A percentile compares a stretch with the other conserved stretches of the same genome.
These are phyloP conservation scores for Daldinia childiae DNA, from an alignment of 495 filamentous ascomycete species.

Conservation along the genomic window DNA sequence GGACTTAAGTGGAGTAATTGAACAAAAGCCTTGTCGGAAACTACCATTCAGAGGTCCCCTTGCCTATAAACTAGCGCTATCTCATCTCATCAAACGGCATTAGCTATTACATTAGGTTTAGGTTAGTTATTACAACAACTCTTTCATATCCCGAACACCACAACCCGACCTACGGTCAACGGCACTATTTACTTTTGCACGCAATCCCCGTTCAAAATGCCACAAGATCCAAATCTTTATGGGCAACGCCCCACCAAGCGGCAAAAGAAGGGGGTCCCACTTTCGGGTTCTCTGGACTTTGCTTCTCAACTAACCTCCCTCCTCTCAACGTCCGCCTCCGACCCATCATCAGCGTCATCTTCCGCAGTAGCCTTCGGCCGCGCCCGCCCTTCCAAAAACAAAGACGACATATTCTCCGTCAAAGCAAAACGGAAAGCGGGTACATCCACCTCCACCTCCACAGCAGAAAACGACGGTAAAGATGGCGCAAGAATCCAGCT, in stretches of 20 bases:
- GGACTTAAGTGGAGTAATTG: constrained; percentile 4
- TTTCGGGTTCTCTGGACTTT: constrained; percentile 82
- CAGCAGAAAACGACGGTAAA: constrained; percentile 32
- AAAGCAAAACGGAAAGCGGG: constrained; percentile 72
- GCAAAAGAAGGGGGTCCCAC: constrained; percentile 67
- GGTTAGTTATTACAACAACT: constrained; percentile 13
- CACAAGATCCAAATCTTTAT: constrained; percentile 74
- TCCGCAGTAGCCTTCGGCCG: constrained; percentile 62
- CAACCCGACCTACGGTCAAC: too few relatives aligned
- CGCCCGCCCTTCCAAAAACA: constrained; percentile 71
- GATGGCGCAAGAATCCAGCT: constrained; percentile 49
- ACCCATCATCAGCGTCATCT: constrained; percentile 45
- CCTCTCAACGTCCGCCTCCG: constrained; percentile 61
- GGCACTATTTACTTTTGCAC: not conserved
- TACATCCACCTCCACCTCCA: constrained; percentile 9
- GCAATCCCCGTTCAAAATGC: constrained; percentile 51
- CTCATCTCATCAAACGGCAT: constrained; percentile 17
- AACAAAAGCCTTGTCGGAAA: constrained; percentile 13
- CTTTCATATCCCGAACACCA: constrained; percentile 7
- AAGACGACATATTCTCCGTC: constrained; percentile 74
- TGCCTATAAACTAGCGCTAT: constrained; percentile 7
- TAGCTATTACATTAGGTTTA: not conserved
- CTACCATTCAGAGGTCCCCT: not conserved
- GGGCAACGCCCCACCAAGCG: constrained; percentile 73
- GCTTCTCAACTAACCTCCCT: constrained; percentile 78